Evolutionary conservation across 1,284 basidiomycete genomes (phyloP).

Genomic region (Malassezia arunalokei): DNA sequence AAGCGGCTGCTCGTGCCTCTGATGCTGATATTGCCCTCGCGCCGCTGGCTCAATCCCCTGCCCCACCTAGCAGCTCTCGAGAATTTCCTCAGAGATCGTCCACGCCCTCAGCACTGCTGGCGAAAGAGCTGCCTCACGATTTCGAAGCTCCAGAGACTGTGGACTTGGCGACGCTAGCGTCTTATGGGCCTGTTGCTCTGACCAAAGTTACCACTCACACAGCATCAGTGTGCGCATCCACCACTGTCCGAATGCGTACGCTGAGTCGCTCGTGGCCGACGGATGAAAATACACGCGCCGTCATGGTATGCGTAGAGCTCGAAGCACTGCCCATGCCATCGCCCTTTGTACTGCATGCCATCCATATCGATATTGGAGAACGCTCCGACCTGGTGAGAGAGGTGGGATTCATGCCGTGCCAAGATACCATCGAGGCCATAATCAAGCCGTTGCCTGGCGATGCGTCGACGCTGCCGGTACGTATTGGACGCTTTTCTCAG

Average conservation of each 20-base stretch:
- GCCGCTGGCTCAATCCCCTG: not conserved
- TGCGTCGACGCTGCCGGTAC: not conserved
- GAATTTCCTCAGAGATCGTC: not conserved
- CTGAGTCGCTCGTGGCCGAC: conserved; percentile 1
- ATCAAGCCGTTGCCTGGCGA: not conserved
- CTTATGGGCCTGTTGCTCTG: not conserved
- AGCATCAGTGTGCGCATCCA: not conserved
- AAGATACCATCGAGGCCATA: not conserved
- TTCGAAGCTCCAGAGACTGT: not conserved
- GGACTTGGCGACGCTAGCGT: conserved; percentile 6
- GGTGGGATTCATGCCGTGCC: not conserved
- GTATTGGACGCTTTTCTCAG: not conserved
- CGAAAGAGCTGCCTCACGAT: not conserved
- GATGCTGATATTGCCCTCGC: conserved; percentile 15
- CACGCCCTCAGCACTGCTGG: not conserved
- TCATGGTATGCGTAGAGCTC: conserved; percentile 27
- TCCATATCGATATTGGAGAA: not conserved
- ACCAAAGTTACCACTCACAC: not conserved
- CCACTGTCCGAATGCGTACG: conserved; percentile 24
- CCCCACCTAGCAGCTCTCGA: not conserved
- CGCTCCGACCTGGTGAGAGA: not conserved
- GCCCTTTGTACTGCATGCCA: not conserved
- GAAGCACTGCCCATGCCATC: conserved; percentile 13
- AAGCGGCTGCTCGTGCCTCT: not conserved
- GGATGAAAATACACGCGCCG: not conserved